Conservation (phyloP, 441 rosid genomes). For the Populus hybrid region DNA sequence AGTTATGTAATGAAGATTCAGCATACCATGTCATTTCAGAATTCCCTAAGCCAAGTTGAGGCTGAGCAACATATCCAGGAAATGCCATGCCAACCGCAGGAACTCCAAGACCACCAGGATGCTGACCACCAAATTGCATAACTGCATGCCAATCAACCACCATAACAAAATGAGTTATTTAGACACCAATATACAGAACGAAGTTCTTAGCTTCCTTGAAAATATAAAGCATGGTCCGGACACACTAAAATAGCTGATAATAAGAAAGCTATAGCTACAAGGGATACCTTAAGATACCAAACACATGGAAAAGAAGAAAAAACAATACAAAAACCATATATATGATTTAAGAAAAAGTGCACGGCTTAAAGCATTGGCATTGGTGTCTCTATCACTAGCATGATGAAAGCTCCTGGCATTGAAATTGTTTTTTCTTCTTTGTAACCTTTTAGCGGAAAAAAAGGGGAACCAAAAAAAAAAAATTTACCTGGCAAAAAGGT, state of each 20-base stretch:
- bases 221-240: no score
- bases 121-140: slow-evolving; percentile 94
- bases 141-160: slow-evolving; percentile 40
- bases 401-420: not conserved
- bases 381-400: not conserved
- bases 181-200: not conserved
- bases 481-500: slow-evolving; percentile 77
- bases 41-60: slow-evolving; percentile 81
- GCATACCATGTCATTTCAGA: slow-evolving; percentile 94
- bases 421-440: not conserved
- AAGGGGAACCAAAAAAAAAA: not conserved
- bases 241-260: no score
- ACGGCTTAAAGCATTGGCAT: not conserved
- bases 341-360: not conserved
- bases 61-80: slow-evolving; percentile 93
- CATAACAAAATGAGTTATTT: not conserved
- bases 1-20: slow-evolving; percentile 10
- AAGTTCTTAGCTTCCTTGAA: not conserved
- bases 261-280: not conserved
- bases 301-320: not conserved
- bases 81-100: slow-evolving; percentile 96
- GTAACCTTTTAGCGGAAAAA: not conserved
- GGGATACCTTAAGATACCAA: not conserved
- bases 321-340: not conserved
- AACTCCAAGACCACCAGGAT: slow-evolving; percentile 81